Conservation (phyloP, 257 asterid species). For the Oldenlandia corymbosa region DNA sequence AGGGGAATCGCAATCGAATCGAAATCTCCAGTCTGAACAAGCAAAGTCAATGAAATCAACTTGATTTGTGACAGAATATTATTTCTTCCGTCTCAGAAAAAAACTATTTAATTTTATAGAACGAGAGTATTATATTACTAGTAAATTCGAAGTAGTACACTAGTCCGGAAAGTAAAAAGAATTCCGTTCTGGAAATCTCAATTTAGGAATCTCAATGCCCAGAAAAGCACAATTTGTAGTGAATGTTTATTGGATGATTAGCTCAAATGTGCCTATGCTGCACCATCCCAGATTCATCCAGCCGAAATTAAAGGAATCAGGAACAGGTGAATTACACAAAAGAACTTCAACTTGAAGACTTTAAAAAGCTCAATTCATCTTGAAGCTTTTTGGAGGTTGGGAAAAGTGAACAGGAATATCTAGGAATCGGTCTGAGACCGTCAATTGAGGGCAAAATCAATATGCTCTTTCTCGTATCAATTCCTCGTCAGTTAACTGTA, state of each 20-base stretch:
- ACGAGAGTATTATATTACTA: too few species aligned
- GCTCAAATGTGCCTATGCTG: too few species aligned
- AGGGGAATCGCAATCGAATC: constrained; percentile 21
- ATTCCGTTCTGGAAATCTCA: constrained; percentile 17
- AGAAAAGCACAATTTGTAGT: not conserved
- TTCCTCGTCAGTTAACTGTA: not conserved
- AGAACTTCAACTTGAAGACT: not conserved
- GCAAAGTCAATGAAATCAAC: constrained; percentile 31
- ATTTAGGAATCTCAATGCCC: constrained; percentile 21
- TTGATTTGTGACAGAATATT: not conserved
- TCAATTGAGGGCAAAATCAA: not conserved
- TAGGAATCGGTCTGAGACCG: not conserved
- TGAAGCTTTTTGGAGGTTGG: not conserved
- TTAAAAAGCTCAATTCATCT: too few species aligned
- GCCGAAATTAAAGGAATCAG: not conserved
- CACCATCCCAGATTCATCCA: too few species aligned
- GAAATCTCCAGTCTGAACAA: constrained; percentile 16
- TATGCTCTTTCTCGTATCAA: not conserved
- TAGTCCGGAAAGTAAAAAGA: too few species aligned
- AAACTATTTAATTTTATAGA: too few species aligned
- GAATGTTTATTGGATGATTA: too few species aligned
- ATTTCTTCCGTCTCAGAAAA: too few species aligned
- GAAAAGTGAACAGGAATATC: not conserved
- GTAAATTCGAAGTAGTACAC: too few species aligned
- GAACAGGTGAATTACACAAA: too few species aligned